Percentiles rank a stretch among this genome's conserved stretches.
phyloP scores from a whole-genome alignment of 75 land plant genomes.

The Cunninghamia lanceolata region DNA sequence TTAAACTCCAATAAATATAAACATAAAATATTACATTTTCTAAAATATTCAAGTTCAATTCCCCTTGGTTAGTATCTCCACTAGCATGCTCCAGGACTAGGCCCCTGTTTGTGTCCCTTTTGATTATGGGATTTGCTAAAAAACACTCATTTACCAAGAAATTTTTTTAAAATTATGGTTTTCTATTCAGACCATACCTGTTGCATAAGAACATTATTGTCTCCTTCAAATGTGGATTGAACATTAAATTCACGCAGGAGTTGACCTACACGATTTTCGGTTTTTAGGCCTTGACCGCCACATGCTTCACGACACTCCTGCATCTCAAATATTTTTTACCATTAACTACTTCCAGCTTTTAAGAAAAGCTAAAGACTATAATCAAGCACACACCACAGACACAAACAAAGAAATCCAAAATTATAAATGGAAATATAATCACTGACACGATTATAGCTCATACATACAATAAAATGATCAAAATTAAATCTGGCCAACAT shows the following conservation, averaged over 20 bases:
- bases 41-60: too few species aligned
- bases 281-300: constrained; percentile 95
- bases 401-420: not conserved
- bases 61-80: too few species aligned
- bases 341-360: not conserved
- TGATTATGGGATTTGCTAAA: not conserved
- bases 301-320: constrained; percentile 99
- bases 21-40: too few species aligned
- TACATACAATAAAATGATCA: not conserved
- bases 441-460: not conserved
- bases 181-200: constrained; percentile 44
- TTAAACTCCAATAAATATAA: not conserved
- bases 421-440: not conserved
- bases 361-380: not conserved
- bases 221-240: constrained; percentile 93
- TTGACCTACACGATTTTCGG: constrained; percentile 83
- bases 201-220: constrained; percentile 92
- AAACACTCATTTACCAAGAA: too few species aligned
- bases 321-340: not conserved
- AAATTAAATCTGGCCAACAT: not conserved
- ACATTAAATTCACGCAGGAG: constrained; percentile 85
- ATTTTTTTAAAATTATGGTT: not conserved
- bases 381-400: not conserved
- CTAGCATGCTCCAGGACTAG: not conserved
- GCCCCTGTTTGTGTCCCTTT: not conserved